Percentiles rank a stretch among this genome's conserved stretches.
These are phyloP conservation scores for Inonotus obliquus DNA, from an alignment of 1,284 basidiomycete genomes.

Conservation along the genomic window DNA sequence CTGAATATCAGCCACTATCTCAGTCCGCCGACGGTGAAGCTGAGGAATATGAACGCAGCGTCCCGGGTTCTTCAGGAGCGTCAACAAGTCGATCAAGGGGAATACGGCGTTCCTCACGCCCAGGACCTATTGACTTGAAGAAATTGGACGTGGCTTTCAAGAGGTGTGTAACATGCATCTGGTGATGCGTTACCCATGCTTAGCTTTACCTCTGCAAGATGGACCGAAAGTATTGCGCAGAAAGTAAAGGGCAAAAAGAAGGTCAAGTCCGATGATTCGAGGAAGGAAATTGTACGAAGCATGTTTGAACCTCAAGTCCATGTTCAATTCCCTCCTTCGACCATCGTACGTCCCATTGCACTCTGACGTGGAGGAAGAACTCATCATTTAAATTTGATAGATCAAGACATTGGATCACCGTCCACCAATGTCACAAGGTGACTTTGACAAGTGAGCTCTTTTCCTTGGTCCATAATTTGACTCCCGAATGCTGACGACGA, in stretches of 20 bases:
- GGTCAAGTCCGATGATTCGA: conserved; percentile 48
- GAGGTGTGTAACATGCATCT: conserved; percentile 38
- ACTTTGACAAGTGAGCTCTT: conserved; percentile 59
- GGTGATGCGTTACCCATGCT: neutral
- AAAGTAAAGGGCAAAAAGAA: conserved; percentile 80
- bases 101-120: conserved; percentile 43
- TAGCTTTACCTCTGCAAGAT: conserved; percentile 36
- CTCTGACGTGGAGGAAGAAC: neutral
- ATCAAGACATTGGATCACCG: conserved; percentile 76
- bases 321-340: conserved; percentile 28
- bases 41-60: conserved; percentile 29
- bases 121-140: conserved; percentile 67
- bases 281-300: conserved; percentile 71
- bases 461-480: neutral
- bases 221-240: conserved; percentile 82
- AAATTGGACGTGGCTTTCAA: conserved; percentile 81
- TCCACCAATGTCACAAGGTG: conserved; percentile 63
- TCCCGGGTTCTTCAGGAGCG: conserved; percentile 28
- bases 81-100: conserved; percentile 33
- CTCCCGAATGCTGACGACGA: conserved; percentile 15
- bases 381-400: conserved; percentile 29
- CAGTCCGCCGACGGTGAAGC: conserved; percentile 55
- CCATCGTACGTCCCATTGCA: conserved; percentile 33
- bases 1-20: conserved; percentile 65
- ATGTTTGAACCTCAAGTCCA: conserved; percentile 64